phyloP scores from a whole-genome alignment of 306 rosid genomes.

The Quillaja saponaria region DNA sequence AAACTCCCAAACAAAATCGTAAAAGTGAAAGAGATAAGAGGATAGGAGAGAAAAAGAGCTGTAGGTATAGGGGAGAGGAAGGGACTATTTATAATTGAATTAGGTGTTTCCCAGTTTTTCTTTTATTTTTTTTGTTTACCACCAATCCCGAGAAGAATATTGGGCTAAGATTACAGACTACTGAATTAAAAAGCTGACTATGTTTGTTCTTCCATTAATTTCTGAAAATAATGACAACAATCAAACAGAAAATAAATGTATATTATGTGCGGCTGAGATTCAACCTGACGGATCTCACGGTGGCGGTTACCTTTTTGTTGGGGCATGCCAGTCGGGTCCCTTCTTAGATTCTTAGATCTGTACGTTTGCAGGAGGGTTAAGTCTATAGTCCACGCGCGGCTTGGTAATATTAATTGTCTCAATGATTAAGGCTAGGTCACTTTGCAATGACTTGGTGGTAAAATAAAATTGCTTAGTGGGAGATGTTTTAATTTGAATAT shows the following conservation, averaged over 20 bases:
- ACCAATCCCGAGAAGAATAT: conserved; percentile 99
- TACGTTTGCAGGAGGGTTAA: conserved; percentile 36
- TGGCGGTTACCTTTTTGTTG: conserved; percentile 53
- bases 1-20: conserved; percentile 31
- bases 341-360: conserved; percentile 53
- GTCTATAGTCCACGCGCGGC: conserved; percentile 47
- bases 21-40: conserved; percentile 2
- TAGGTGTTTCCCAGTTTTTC: conserved; percentile 24
- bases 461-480: too few species aligned
- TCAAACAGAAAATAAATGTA: conserved; percentile 16
- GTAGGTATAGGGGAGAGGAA: conserved; percentile 52
- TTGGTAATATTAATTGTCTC: not conserved
- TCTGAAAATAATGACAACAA: conserved; percentile 24
- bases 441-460: too few species aligned
- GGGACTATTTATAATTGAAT: conserved; percentile 64
- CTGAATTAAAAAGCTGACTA: conserved; percentile 65
- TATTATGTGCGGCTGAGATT: conserved; percentile 63
- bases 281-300: conserved; percentile 69
- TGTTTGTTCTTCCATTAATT: conserved; percentile 46
- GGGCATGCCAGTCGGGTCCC: conserved; percentile 56
- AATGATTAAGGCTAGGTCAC: too few species aligned
- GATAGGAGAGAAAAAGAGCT: conserved; percentile 5
- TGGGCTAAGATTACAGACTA: conserved; percentile 63
- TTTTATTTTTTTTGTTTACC: conserved; percentile 14
- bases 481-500: too few species aligned